Evolutionary conservation across 108 stramenopile genomes (phyloP).

Genomic region (Seminavis robusta): DNA sequence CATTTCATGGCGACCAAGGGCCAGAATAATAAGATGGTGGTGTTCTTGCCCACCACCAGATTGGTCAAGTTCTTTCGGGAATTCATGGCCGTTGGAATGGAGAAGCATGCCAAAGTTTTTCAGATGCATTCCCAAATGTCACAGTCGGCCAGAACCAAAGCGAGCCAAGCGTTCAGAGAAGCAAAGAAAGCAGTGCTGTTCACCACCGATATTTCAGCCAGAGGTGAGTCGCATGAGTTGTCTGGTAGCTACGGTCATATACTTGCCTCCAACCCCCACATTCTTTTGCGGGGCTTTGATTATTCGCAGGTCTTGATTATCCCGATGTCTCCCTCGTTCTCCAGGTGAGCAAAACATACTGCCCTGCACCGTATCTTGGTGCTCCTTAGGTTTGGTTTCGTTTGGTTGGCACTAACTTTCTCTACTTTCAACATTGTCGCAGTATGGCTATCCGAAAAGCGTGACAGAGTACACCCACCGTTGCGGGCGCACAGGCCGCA

Average conservation of each 20-base stretch:
- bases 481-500: slow-evolving; percentile 92
- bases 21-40: slow-evolving; percentile 70
- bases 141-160: slow-evolving; percentile 74
- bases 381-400: too few relatives aligned
- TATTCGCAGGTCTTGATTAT: too few relatives aligned
- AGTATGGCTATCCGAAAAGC: slow-evolving; percentile 64
- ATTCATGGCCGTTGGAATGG: slow-evolving; percentile 42
- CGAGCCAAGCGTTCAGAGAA: slow-evolving; percentile 61
- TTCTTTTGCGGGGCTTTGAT: too few relatives aligned
- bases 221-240: too few relatives aligned
- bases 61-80: slow-evolving; percentile 72
- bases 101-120: slow-evolving; percentile 61
- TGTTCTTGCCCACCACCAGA: slow-evolving; percentile 90
- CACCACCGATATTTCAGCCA: slow-evolving; percentile 87
- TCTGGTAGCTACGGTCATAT: too few relatives aligned
- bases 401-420: too few relatives aligned
- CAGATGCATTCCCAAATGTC: slow-evolving; percentile 89
- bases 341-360: too few relatives aligned
- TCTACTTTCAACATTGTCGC: too few relatives aligned
- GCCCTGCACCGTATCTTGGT: too few relatives aligned
- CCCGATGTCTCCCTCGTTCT: slow-evolving; percentile 49
- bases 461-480: slow-evolving; percentile 93
- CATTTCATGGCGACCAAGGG: slow-evolving; percentile 40
- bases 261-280: too few relatives aligned
- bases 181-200: slow-evolving; percentile 57